A percentile compares a stretch with the other conserved stretches of the same genome.
phyloP scores from a whole-genome alignment of 139 green algal genomes.

The Desmodesmus armatus region DNA sequence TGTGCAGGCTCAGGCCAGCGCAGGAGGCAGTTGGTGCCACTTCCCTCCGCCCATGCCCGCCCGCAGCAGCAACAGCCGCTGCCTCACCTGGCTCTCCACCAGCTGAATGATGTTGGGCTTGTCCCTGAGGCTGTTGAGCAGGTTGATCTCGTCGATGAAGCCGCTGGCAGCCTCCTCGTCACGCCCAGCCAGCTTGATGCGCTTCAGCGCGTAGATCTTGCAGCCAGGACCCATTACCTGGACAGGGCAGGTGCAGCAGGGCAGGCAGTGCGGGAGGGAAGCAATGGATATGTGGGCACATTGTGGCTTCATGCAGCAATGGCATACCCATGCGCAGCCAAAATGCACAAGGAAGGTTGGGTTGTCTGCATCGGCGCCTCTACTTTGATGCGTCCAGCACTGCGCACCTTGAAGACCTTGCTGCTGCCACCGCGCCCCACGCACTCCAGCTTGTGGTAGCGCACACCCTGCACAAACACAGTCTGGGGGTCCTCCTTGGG shows the following conservation, averaged over 20 bases:
- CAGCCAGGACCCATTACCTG: slow-evolving; percentile 92
- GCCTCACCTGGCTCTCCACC: slow-evolving; percentile 86
- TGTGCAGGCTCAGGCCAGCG: slow-evolving; percentile 76
- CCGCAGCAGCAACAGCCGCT: too few relatives aligned
- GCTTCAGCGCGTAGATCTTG: slow-evolving; percentile 96
- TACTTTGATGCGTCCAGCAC: too few relatives aligned
- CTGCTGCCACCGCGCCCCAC: slow-evolving; percentile 92
- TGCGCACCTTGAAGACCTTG: slow-evolving; percentile 92
- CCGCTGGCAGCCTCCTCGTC: slow-evolving; percentile 83
- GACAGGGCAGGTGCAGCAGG: too few relatives aligned
- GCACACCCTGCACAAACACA: slow-evolving; percentile 82
- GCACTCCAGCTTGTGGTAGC: slow-evolving; percentile 95
- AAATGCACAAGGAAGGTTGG: too few relatives aligned
- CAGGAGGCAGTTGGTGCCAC: too few relatives aligned
- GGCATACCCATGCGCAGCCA: too few relatives aligned
- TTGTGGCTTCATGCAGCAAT: neutral
- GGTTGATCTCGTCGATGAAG: slow-evolving; percentile 95
- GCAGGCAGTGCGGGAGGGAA: neutral
- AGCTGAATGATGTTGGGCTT: slow-evolving; percentile 97
- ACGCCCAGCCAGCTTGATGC: slow-evolving; percentile 84
- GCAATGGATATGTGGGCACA: too few relatives aligned
- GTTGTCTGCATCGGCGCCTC: too few relatives aligned
- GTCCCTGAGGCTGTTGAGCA: slow-evolving; percentile 85
- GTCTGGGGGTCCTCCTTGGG: slow-evolving; percentile 83
- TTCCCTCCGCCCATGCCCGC: too few relatives aligned